phyloP scores from a whole-genome alignment of 116 monocot genomes.

The Zostera marina region DNA sequence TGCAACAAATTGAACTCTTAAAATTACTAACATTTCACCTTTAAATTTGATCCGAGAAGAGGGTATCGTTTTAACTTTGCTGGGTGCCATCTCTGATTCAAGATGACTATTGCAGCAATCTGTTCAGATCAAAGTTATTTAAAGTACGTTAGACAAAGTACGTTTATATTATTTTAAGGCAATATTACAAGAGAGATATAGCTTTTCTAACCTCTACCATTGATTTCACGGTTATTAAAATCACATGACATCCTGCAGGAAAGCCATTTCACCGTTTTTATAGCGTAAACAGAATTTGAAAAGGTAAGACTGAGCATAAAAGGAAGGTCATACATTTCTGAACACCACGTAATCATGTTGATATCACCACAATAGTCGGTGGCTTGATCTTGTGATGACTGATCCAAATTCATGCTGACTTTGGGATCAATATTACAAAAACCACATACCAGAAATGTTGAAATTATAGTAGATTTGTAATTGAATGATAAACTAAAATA shows the following conservation, averaged over 20 bases:
- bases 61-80: not conserved
- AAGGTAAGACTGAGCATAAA: not conserved
- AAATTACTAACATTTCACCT: not conserved
- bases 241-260: not conserved
- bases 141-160: not conserved
- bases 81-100: not conserved
- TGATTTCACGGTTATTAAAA: not conserved
- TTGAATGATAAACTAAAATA: not conserved
- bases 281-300: no score
- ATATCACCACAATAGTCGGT: constrained; percentile 22
- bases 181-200: not conserved
- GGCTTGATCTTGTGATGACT: constrained; percentile 32
- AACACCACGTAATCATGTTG: constrained; percentile 14
- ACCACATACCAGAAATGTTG: no score
- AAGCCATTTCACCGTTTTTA: no score
- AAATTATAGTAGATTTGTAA: not conserved
- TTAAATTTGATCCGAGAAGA: not conserved
- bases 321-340: constrained; percentile 37
- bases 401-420: constrained; percentile 6
- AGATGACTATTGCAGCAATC: not conserved
- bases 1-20: not conserved
- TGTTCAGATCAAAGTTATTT: not conserved
- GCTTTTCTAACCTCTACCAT: not conserved
- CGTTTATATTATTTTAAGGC: not conserved
- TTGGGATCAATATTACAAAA: constrained; percentile 7